These are phyloP conservation scores for Diaporthe ilicicola DNA, from an alignment of 2,329 filamentous ascomycete genomes.

Conservation along the genomic window DNA sequence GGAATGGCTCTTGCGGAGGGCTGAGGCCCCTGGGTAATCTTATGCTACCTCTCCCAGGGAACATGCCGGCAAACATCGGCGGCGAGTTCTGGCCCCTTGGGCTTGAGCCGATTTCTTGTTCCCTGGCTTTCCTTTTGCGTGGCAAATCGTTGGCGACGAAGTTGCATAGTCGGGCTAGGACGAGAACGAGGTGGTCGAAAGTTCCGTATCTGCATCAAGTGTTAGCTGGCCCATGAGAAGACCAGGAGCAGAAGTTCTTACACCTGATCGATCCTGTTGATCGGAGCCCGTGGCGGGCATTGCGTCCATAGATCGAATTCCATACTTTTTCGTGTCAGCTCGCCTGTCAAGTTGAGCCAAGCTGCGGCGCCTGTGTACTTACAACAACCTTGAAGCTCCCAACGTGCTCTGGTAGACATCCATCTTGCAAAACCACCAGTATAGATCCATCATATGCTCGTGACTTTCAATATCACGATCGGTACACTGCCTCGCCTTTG, in stretches of 20 bases:
- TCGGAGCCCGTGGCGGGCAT: slow-evolving; percentile 83
- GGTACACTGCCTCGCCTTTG: slow-evolving; percentile 42
- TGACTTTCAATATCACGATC: slow-evolving; percentile 79
- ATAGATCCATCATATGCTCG: slow-evolving; percentile 84
- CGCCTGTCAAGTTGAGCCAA: background rate
- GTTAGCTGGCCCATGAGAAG: slow-evolving; percentile 36
- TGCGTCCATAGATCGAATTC: slow-evolving; percentile 84
- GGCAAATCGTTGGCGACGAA: slow-evolving; percentile 81
- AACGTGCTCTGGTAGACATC: slow-evolving; percentile 91
- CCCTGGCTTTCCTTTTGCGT: slow-evolving; percentile 77
- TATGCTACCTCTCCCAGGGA: slow-evolving; percentile 61
- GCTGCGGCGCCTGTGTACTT: slow-evolving; percentile 51
- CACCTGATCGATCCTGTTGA: slow-evolving; percentile 79
- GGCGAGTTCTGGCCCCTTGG: slow-evolving; percentile 43
- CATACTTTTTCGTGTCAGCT: slow-evolving; percentile 63
- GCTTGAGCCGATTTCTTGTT: slow-evolving; percentile 63
- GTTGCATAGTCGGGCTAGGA: slow-evolving; percentile 80
- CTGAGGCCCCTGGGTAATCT: slow-evolving; percentile 63
- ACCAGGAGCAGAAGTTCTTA: slow-evolving; percentile 48
- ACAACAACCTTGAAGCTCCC: slow-evolving; percentile 87
- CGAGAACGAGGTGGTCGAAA: slow-evolving; percentile 84
- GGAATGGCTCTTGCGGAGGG: slow-evolving; percentile 53
- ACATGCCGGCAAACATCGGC: slow-evolving; percentile 62
- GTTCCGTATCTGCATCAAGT: slow-evolving; percentile 74
- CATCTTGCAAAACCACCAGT: slow-evolving; percentile 97